Evolutionary conservation across 2,329 filamentous ascomycete genomes (phyloP), one percentile per base, ranked within the genome.

Genomic region (Exserohilum rostratum): DNA sequence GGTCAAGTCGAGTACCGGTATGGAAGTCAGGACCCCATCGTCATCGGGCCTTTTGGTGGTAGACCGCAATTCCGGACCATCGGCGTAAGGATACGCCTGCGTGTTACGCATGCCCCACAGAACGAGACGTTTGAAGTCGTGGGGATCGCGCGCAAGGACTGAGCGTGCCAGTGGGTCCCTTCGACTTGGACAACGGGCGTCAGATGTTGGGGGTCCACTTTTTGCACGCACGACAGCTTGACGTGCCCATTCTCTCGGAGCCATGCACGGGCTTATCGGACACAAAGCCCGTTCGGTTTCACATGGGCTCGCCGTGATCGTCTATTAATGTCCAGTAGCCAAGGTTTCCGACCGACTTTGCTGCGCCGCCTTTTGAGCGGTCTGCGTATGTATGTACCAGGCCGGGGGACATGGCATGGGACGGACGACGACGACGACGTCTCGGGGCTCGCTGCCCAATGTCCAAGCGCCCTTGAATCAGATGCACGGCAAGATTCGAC

Each of bases 401-500:
- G n/a, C n/a, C n/a, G n/a, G n/a, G n/a, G n/a, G 22, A 4, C 4
- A 25, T 25, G 22, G 4, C 22, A 25, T 25, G 22, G 22, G 22
- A 51, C 35, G 48, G 40, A 35, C n/a, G n/a, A n/a, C n/a, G n/a
- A n/a, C n/a, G n/a, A n/a, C n/a, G n/a, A n/a, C n/a, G n/a, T n/a
- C n/a, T n/a, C n/a, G n/a, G n/a, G n/a, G 18, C 20, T 46, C 29
- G 46, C 29, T 50, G 40, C 51, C 51, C 46, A 50, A 54, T 45
- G 35, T 43, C 20, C 34, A 18, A 39, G 37, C 18, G 22, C 15
- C 51, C 51, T n/a, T 50, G 27, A 50, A 48, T 31, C 40, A 35
- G 39, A 25, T 34, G 34, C 33, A 12, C 15, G 11, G 29, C 13
- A 22, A 22, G 37, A 31, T 48, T 35, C 25, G 2, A 20, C 38